Evolutionary conservation across 257 asterid genomes (phyloP).

Genomic region (Nicotiana knightiana): DNA sequence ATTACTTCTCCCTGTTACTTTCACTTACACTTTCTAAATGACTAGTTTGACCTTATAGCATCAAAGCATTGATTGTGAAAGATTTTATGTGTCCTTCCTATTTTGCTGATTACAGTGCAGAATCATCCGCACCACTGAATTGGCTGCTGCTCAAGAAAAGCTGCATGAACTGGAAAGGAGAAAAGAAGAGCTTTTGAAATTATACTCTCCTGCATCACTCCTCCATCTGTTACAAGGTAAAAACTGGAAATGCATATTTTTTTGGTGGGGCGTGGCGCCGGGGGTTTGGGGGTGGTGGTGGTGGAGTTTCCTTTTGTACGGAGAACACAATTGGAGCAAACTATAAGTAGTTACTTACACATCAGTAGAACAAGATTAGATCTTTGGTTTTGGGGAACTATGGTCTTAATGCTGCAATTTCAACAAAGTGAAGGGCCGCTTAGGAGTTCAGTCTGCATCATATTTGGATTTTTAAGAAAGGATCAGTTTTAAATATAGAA

Average conservation of each 20-base stretch:
- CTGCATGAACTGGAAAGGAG: conserved; percentile 71
- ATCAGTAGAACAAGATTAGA: background rate
- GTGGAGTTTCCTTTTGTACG: background rate
- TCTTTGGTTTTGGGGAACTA: background rate
- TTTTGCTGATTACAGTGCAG: conserved; percentile 63
- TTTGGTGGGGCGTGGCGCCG: background rate
- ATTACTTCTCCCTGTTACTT: background rate
- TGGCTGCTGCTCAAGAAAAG: conserved; percentile 93
- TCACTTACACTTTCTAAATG: background rate
- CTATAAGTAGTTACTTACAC: background rate
- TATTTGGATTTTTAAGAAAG: background rate
- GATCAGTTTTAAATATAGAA: no score
- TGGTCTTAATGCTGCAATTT: background rate
- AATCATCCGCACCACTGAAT: conserved; percentile 87
- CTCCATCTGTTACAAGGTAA: conserved; percentile 76
- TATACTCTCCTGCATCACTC: conserved; percentile 68
- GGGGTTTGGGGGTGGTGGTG: background rate
- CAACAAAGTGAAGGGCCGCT: background rate
- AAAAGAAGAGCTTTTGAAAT: conserved; percentile 59
- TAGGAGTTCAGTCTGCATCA: background rate
- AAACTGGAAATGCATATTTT: background rate
- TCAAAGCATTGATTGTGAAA: background rate
- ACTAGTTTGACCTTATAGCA: background rate
- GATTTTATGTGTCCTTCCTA: conserved; percentile 2
- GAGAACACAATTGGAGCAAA: background rate